phyloP scores from a whole-genome alignment of 164 flowering plant species.

The Macadamia tetraphylla region DNA sequence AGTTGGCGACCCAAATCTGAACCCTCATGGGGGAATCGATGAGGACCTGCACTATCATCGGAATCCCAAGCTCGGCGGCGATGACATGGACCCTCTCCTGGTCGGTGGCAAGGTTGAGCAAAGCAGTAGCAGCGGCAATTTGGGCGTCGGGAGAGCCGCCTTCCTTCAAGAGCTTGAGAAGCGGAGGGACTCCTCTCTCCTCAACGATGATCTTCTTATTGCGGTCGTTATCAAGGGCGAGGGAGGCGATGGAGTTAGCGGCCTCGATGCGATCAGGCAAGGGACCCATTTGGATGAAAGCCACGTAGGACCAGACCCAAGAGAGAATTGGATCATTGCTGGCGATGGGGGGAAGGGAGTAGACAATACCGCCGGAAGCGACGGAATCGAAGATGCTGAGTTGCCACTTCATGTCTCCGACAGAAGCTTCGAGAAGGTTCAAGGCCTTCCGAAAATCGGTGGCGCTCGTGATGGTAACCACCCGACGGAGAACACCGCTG shows the following conservation, averaged over 20 bases:
- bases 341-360: constrained; percentile 73
- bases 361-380: constrained; percentile 10
- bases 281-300: constrained; percentile 50
- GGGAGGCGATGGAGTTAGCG: constrained; percentile 47
- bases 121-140: constrained; percentile 53
- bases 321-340: constrained; percentile 71
- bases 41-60: constrained; percentile 43
- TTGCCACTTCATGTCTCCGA: constrained; percentile 67
- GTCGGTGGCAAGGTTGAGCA: constrained; percentile 39
- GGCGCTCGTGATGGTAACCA: constrained; percentile 43
- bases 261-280: constrained; percentile 54
- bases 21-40: constrained; percentile 48
- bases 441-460: constrained; percentile 61
- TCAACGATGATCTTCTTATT: constrained; percentile 67
- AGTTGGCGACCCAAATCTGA: constrained; percentile 46
- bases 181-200: constrained; percentile 62
- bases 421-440: constrained; percentile 47
- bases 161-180: constrained; percentile 58
- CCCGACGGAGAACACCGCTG: constrained; percentile 43
- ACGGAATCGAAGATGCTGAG: constrained; percentile 39
- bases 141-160: constrained; percentile 51
- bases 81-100: constrained; percentile 35
- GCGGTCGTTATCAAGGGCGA: constrained; percentile 59
- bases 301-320: constrained; percentile 70
- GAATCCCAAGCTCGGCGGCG: constrained; percentile 33